Evolutionary conservation across 2,329 filamentous ascomycete genomes (phyloP).

Genomic region (Cytospora leucostoma): DNA sequence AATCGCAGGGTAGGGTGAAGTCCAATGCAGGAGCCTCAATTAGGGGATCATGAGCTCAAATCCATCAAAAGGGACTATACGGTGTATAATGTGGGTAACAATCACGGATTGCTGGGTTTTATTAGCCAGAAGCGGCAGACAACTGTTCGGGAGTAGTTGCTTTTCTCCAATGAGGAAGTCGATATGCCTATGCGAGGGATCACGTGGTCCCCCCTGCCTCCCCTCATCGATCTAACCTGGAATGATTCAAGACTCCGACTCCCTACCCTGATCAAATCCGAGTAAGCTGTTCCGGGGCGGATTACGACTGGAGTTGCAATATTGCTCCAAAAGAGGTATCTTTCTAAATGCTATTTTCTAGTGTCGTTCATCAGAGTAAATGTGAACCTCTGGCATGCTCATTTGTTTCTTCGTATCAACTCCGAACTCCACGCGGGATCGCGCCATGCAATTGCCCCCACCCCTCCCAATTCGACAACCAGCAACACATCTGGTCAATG

Average conservation of each 20-base stretch:
- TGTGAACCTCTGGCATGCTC: neutral
- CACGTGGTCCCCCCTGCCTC: constrained; percentile 1
- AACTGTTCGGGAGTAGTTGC: neutral
- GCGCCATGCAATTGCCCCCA: constrained; percentile 7
- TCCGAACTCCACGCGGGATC: constrained; percentile 8
- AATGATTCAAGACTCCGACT: neutral
- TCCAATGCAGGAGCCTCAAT: constrained; percentile 6
- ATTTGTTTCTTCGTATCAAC: neutral
- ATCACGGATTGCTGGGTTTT: neutral
- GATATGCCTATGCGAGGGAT: constrained; percentile 2
- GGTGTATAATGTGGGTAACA: neutral
- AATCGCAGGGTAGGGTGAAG: constrained; percentile 10
- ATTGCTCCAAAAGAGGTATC: neutral
- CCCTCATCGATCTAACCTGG: constrained; percentile 1
- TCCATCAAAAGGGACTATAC: constrained; percentile 5
- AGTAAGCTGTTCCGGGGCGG: neutral
- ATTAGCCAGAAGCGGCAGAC: constrained; percentile 7
- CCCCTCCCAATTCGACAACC: constrained; percentile 1
- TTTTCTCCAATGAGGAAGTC: constrained; percentile 1
- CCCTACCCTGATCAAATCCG: neutral
- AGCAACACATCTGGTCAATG: neutral
- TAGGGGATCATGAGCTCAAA: neutral
- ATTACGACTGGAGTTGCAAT: neutral
- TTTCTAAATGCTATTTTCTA: neutral
- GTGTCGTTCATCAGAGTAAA: neutral